These are phyloP conservation scores for Cochlearia excelsa DNA, from an alignment of 345 rosid species.

Conservation along the genomic window DNA sequence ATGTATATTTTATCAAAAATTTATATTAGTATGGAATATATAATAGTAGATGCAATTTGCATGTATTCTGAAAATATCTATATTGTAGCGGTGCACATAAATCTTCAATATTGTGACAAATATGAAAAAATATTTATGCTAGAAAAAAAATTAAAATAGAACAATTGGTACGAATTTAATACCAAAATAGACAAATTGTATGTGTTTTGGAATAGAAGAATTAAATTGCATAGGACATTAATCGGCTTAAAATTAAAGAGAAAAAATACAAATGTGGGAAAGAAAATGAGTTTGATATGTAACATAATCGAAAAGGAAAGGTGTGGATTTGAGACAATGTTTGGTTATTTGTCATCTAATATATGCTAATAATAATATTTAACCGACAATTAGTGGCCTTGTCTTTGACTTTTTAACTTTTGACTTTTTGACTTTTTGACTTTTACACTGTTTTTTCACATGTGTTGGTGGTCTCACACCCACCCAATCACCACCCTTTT, in stretches of 20 bases:
- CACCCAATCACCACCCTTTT: conserved; percentile 28
- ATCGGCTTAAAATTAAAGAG: background rate
- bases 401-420: background rate
- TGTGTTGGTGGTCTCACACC: conserved; percentile 25
- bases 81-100: too few species aligned
- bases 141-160: too few species aligned
- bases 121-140: too few species aligned
- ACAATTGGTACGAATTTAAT: conserved; percentile 1
- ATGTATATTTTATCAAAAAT: too few species aligned
- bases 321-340: conserved; percentile 4
- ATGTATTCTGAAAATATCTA: too few species aligned
- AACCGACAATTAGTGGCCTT: conserved; percentile 32
- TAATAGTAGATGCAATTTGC: too few species aligned
- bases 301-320: conserved; percentile 33
- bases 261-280: conserved; percentile 4
- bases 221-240: conserved; percentile 20
- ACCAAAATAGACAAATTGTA: conserved; percentile 13
- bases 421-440: conserved; percentile 22
- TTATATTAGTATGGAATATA: background rate
- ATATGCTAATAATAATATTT: background rate
- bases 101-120: too few species aligned
- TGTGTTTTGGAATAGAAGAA: conserved; percentile 6
- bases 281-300: conserved; percentile 28
- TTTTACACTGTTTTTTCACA: conserved; percentile 22
- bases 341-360: conserved; percentile 17